These are phyloP conservation scores for Boehmeria nivea DNA, from an alignment of 306 rosid species.

Conservation along the genomic window DNA sequence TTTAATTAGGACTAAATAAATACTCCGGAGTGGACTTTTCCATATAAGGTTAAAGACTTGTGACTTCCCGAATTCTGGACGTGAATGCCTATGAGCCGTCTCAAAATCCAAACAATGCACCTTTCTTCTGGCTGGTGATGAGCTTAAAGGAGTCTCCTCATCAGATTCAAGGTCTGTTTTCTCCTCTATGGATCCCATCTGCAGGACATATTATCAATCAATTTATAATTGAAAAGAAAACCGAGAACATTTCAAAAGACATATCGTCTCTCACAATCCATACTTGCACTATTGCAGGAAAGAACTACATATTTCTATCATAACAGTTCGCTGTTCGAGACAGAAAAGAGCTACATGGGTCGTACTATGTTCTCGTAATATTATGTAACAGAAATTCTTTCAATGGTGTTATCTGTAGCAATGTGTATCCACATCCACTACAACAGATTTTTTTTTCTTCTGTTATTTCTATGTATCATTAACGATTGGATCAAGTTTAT, in stretches of 20 bases:
- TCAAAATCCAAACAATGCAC: constrained; percentile 44
- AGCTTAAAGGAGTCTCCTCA: constrained; percentile 47
- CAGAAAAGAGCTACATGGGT: neutral
- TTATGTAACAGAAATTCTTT: too few species aligned
- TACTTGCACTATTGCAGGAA: neutral
- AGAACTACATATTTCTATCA: neutral
- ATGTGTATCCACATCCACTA: too few species aligned
- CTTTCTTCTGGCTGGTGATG: constrained; percentile 36
- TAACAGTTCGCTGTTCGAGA: neutral
- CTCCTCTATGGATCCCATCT: constrained; percentile 49
- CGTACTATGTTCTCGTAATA: too few species aligned
- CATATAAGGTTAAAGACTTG: constrained; percentile 27
- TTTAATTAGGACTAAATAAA: constrained; percentile 49
- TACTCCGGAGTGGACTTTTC: constrained; percentile 36
- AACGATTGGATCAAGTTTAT: too few species aligned
- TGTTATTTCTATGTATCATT: too few species aligned
- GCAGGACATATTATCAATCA: constrained; percentile 8
- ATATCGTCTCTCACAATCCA: neutral
- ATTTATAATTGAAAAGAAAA: too few species aligned
- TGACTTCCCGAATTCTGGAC: constrained; percentile 24
- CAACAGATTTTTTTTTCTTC: too few species aligned
- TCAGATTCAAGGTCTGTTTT: constrained; percentile 41
- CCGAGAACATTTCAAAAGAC: too few species aligned
- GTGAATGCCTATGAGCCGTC: constrained; percentile 22
- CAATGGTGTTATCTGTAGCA: too few species aligned